Evolutionary conservation across 129 eudicot genomes (phyloP).

Genomic region (Lactuca saligna): DNA sequence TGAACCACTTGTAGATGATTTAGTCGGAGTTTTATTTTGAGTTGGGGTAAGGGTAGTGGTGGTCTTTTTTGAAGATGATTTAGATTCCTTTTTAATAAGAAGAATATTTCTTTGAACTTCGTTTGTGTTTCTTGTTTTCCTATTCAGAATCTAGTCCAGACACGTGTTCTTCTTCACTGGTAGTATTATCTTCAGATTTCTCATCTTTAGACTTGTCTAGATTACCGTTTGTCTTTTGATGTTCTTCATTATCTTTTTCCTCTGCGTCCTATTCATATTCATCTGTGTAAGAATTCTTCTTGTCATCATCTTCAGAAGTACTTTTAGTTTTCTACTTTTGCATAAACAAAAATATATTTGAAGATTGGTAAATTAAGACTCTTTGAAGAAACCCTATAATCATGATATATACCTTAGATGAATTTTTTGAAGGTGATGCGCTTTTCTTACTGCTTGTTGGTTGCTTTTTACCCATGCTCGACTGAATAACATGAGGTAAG

Average conservation of each 20-base stretch:
- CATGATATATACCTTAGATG: conserved; percentile 60
- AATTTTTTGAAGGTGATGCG: conserved; percentile 63
- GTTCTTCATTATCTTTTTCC: conserved; percentile 37
- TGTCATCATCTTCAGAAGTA: conserved; percentile 48
- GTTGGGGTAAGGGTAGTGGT: too few relatives aligned
- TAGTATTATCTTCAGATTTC: conserved; percentile 53
- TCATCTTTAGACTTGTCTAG: conserved; percentile 59
- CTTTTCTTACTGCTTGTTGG: conserved; percentile 50
- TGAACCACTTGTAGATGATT: conserved; percentile 56
- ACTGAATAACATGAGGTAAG: conserved; percentile 35
- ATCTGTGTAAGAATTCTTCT: conserved; percentile 45
- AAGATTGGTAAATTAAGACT: neutral
- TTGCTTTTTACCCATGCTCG: conserved; percentile 76
- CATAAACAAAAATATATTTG: neutral
- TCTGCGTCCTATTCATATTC: conserved; percentile 51
- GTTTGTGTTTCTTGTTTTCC: conserved; percentile 52
- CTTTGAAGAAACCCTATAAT: neutral
- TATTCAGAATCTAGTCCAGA: conserved; percentile 65
- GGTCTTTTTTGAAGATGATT: conserved; percentile 38
- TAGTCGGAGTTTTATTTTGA: conserved; percentile 43
- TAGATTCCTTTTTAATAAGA: conserved; percentile 46
- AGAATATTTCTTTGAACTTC: conserved; percentile 40
- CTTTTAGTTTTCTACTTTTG: conserved; percentile 55
- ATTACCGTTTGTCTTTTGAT: conserved; percentile 49
- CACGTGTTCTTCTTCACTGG: conserved; percentile 49